These are phyloP conservation scores for Immersiella caudata DNA, from an alignment of 495 filamentous ascomycete genomes.

Conservation along the genomic window DNA sequence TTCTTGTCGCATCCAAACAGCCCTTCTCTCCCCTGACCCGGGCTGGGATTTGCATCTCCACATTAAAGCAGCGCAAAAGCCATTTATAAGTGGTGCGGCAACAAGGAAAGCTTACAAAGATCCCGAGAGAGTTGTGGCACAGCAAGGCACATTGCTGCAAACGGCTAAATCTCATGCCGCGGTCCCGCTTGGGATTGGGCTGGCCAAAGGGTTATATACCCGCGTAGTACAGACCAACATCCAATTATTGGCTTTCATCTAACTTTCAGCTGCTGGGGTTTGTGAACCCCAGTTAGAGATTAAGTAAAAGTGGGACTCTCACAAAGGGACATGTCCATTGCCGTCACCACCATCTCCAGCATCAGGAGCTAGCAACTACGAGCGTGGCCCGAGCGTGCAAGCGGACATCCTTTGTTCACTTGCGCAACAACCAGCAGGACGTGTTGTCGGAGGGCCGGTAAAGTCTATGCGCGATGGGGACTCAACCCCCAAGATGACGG, in stretches of 20 bases:
- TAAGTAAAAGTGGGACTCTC: too few species aligned
- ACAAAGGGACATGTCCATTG: too few species aligned
- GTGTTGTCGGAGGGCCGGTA: neutral
- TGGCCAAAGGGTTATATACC: neutral
- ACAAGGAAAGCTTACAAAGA: neutral
- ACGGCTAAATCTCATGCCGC: neutral
- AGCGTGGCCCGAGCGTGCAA: neutral
- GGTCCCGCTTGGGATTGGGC: neutral
- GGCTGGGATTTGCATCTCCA: neutral
- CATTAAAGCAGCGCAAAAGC: too few species aligned
- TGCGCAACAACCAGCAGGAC: neutral
- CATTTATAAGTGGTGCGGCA: neutral
- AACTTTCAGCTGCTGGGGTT: neutral
- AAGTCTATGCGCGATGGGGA: neutral
- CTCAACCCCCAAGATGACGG: neutral
- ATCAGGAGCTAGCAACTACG: neutral
- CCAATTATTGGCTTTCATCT: slow-evolving; percentile 2
- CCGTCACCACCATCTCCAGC: too few species aligned
- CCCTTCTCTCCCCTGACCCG: neutral
- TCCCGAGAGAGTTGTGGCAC: neutral
- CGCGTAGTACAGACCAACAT: too few species aligned
- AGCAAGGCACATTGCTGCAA: neutral
- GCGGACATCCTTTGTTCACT: too few species aligned
- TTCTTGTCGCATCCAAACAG: neutral
- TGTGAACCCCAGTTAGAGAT: neutral